phyloP scores from a whole-genome alignment of 805 yeast species.

The Sugiyamaella floridensis region DNA sequence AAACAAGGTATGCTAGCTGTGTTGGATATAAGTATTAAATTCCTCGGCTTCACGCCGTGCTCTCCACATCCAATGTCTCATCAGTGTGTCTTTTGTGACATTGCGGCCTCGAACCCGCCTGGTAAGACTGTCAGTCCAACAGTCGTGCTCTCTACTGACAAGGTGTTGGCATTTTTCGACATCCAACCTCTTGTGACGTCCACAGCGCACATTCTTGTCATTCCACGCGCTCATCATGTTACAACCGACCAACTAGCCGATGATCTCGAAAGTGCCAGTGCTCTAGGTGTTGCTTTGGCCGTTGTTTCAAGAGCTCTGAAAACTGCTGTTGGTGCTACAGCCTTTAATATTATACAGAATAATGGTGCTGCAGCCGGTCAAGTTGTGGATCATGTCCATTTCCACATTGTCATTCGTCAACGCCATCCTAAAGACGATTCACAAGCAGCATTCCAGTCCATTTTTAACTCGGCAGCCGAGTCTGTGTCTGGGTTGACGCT shows the following conservation, averaged over 20 bases:
- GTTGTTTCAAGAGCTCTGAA: constrained; percentile 23
- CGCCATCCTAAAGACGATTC: constrained; percentile 4
- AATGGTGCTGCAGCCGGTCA: constrained; percentile 91
- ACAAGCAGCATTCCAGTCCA: constrained; percentile 1
- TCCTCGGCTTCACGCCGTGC: no score
- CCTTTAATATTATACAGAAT: constrained; percentile 33
- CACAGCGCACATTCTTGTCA: constrained; percentile 30
- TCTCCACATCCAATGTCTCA: neutral
- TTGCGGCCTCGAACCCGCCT: constrained; percentile 20
- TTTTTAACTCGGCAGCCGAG: neutral
- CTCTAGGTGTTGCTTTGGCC: constrained; percentile 25
- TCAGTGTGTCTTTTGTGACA: constrained; percentile 27
- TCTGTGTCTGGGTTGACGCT: neutral
- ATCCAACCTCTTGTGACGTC: constrained; percentile 34
- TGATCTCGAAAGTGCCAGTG: constrained; percentile 18
- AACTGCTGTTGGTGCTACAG: constrained; percentile 19
- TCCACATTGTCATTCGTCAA: constrained; percentile 74
- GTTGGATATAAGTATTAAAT: no score
- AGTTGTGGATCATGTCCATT: constrained; percentile 86
- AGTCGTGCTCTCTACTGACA: constrained; percentile 25
- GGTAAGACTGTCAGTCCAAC: constrained; percentile 14
- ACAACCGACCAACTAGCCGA: constrained; percentile 25
- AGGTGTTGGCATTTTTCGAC: constrained; percentile 32
- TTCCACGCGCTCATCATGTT: constrained; percentile 29
- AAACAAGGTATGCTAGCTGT: neutral